Conservation (phyloP, 176 grass and related monocot species). For the Secale cereale region DNA sequence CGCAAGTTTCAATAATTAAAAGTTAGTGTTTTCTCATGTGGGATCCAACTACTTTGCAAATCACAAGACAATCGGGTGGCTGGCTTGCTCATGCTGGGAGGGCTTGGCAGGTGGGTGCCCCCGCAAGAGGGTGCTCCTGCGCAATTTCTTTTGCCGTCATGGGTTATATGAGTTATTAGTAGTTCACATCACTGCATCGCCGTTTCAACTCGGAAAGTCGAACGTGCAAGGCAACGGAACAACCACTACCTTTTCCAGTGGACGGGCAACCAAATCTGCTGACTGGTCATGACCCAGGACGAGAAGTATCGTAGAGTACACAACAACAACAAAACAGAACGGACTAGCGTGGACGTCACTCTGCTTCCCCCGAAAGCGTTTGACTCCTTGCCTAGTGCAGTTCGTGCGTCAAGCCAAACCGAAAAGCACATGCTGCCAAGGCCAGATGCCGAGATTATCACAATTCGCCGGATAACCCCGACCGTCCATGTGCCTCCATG, state of each 20-base stretch:
- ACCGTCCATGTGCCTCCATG: slow-evolving; percentile 13
- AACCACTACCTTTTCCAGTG: background rate
- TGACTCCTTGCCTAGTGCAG: slow-evolving; percentile 1
- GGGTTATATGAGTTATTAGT: too few species aligned
- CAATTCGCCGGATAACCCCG: background rate
- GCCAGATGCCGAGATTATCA: background rate
- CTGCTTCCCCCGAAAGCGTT: background rate
- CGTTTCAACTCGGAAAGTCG: background rate
- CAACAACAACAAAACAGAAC: background rate
- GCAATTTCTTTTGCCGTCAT: too few species aligned
- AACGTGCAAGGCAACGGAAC: slow-evolving; percentile 19
- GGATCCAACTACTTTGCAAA: too few species aligned
- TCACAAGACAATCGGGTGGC: too few species aligned
- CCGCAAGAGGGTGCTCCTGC: too few species aligned
- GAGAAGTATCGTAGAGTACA: background rate
- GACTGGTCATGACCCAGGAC: background rate
- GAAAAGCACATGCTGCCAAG: slow-evolving; percentile 5
- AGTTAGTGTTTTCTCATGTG: too few species aligned
- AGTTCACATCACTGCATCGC: background rate
- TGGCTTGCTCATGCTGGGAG: too few species aligned
- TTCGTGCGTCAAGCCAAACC: slow-evolving; percentile 7
- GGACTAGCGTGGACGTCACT: slow-evolving; percentile 37
- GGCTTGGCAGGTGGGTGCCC: too few species aligned
- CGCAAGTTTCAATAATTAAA: too few species aligned
- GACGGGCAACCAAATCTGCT: background rate